phyloP scores from a whole-genome alignment of 2,329 filamentous ascomycete species.

The Paramyrothecium sp. region DNA sequence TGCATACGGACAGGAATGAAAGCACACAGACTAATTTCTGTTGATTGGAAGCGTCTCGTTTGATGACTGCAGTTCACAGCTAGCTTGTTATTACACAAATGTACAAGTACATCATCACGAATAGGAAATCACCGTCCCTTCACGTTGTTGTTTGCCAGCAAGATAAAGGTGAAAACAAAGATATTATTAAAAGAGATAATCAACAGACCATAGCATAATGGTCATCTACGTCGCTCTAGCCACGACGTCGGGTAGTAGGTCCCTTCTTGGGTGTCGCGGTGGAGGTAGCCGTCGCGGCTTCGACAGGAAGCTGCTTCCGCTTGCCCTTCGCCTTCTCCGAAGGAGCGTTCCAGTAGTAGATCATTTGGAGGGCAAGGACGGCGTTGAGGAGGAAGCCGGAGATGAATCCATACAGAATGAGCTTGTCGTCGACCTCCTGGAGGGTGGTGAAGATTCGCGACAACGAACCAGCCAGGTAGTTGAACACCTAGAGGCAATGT shows the following conservation, averaged over 20 bases:
- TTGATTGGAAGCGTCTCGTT: too few species aligned
- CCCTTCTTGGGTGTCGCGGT: slow-evolving; percentile 35
- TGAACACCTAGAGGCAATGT: slow-evolving; percentile 72
- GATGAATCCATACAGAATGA: slow-evolving; percentile 93
- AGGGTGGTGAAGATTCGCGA: slow-evolving; percentile 96
- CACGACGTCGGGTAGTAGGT: slow-evolving; percentile 42
- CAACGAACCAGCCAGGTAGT: slow-evolving; percentile 90
- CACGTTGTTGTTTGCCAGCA: too few species aligned
- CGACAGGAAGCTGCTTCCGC: slow-evolving; percentile 29
- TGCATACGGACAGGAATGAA: too few species aligned
- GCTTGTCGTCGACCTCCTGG: slow-evolving; percentile 93
- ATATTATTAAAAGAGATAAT: not conserved
- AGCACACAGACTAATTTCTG: too few species aligned
- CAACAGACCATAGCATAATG: not conserved
- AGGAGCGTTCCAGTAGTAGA: slow-evolving; percentile 90
- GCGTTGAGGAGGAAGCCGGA: slow-evolving; percentile 88
- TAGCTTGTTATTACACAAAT: not conserved
- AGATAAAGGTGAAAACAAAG: not conserved
- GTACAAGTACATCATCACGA: not conserved
- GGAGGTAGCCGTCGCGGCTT: slow-evolving; percentile 19
- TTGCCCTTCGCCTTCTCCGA: slow-evolving; percentile 45
- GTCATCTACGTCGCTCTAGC: slow-evolving; percentile 20
- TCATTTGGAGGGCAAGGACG: slow-evolving; percentile 83
- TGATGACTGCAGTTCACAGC: not conserved
- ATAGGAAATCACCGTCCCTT: too few species aligned